These are phyloP conservation scores for Ulmus americana DNA, from an alignment of 331 rosid species.

Conservation along the genomic window DNA sequence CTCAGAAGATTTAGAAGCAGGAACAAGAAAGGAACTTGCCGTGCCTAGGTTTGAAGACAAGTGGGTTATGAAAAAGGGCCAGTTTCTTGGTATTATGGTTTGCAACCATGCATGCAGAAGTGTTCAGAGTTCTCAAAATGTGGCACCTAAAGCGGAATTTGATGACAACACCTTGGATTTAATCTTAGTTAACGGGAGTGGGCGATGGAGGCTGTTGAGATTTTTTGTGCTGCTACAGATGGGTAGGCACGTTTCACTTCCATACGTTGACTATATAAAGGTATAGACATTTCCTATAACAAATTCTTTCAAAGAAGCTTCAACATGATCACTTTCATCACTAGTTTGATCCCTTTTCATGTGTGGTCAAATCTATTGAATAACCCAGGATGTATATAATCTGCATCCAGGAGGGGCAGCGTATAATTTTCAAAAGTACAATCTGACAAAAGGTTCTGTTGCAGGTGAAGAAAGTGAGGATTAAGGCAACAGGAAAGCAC, in stretches of 20 bases:
- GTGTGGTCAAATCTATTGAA: neutral
- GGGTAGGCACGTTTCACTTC: slow-evolving; percentile 91
- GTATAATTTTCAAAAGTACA: neutral
- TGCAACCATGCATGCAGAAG: slow-evolving; percentile 97
- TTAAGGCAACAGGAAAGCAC: slow-evolving; percentile 72
- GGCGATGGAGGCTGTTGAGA: slow-evolving; percentile 74
- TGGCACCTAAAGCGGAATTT: slow-evolving; percentile 85
- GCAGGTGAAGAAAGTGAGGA: slow-evolving; percentile 89
- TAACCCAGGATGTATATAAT: neutral
- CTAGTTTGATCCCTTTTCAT: slow-evolving; percentile 11
- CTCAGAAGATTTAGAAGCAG: slow-evolving; percentile 53
- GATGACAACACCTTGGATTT: slow-evolving; percentile 80
- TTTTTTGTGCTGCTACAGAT: slow-evolving; percentile 88
- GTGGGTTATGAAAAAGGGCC: slow-evolving; percentile 79
- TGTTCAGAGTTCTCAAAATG: slow-evolving; percentile 94
- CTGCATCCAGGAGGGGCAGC: neutral
- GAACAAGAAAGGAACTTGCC: slow-evolving; percentile 43
- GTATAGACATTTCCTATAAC: slow-evolving; percentile 34
- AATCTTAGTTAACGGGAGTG: slow-evolving; percentile 84
- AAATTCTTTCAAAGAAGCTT: slow-evolving; percentile 9
- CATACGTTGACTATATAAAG: slow-evolving; percentile 90
- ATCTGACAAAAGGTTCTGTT: slow-evolving; percentile 24
- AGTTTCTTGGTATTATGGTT: slow-evolving; percentile 79
- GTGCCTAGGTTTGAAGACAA: slow-evolving; percentile 55
- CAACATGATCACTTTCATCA: slow-evolving; percentile 5